Base-by-base conservation (phyloP, 495 filamentous ascomycete genomes). In the Neurospora discreta region DNA sequence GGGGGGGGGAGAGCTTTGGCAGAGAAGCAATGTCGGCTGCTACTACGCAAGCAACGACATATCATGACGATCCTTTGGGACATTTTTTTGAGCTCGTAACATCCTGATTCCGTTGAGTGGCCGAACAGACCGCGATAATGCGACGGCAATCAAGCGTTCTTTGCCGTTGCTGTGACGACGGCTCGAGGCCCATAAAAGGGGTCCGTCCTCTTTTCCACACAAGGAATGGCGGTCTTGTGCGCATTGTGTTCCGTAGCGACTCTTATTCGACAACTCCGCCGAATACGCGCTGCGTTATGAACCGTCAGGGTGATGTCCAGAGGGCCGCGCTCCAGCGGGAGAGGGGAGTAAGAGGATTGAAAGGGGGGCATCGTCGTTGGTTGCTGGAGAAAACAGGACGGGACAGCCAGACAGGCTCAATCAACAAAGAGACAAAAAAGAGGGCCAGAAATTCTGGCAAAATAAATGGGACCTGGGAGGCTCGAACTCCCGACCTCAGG, bases 401-500 rank as follows among this genome's bases (percentile, higher is more conserved):
- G 23, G 23, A 52, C 44, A 23, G 44, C 11, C 23, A 11, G 23
- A 52, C 44, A 23, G 44, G 20, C 10, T 20, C 20, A 4, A 20
- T 10, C 11, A 46, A 11, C n/a, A 13, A 52, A 13, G 3, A 13
- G 20, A 52, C 1, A 3, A 60, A 23, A 52, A 23, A 5, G n/a
- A 15, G 8, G 8, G 9, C 5, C 2, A 58, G 33, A 60, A 65
- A 18, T 33, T 65, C n/a, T 18, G 26, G 26, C 52, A 74, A 74
- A 74, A 70, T 10, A 23, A 60, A 69, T 74, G 73, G 41, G 44
- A 74, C 73, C 33, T 72, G 73, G 71, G 73, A 74, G 73, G 73
- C 67, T 74, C 73, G 73, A 74, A 74, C 73, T 74, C 73, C 71
- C 73, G 73, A 74, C 71, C 73, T 74, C 69, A 69, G 71, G 73